Evolutionary conservation across 257 asterid species (phyloP), one percentile per base, ranked within the genome.

Genomic region (Penstemon barbatus): DNA sequence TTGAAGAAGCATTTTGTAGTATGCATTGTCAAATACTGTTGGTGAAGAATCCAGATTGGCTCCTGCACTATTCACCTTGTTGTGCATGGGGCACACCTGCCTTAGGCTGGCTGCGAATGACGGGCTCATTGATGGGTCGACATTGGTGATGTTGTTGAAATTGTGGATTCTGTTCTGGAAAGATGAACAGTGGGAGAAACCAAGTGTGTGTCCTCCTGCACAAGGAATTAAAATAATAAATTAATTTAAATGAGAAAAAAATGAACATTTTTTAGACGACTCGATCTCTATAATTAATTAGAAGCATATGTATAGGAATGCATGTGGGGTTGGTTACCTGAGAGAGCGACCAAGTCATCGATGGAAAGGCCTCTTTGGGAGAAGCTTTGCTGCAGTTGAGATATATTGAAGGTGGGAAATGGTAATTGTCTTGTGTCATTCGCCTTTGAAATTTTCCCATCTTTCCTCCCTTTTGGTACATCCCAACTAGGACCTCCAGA

Each of bases 181-280:
- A 37, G 96, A 82, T 3, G 97, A 83, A 70, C 97, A 92, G 41
- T 92, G 97, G 2, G 97, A 78, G 67, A 92, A 87, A 8, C 98
- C 98, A 12, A 92, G 45, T 0, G 96, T 92, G 78, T 92, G 98
- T 1, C 80, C 97, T 52, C 98, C 98, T 84, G 86, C 75, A 67
- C 46, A 58, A 33, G 19, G 53, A 1, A n/a, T n/a, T n/a, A n/a
- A 9, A 10, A 39, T 41, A 1, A 15, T 36, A 5, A 15, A 15
- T 15, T 15, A 15, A 15, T 15, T 15, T 43, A 11, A 5, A 59
- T 59, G 43, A 25, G 33, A 25, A 25, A 25, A 25, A 2, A 1
- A 25, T 25, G 33, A 25, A 25, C 33, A 25, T 25, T 25, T 25
- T 25, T 25, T 25, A 25, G 2, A 25, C 2, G 33, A 25, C 33